A percentile compares a stretch with the other conserved stretches of the same genome.
Conservation (phyloP, 106 monocot species). For the Ottelia alismoides region DNA sequence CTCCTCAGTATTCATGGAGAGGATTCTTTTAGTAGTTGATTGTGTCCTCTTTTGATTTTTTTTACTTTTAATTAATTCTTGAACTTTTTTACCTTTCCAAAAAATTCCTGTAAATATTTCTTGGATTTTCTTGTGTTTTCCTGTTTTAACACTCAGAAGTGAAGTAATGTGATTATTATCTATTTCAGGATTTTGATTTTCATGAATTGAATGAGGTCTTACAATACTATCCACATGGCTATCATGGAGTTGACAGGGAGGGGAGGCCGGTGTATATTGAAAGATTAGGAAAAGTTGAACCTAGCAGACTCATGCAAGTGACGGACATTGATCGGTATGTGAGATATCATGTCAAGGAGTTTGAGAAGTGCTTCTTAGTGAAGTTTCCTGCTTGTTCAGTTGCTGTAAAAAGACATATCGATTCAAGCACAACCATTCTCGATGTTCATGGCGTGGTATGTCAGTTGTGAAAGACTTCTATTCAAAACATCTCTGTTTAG, state of each 20-base stretch:
- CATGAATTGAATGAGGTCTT: constrained; percentile 41
- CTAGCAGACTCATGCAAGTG: constrained; percentile 56
- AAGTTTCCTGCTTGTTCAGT: constrained; percentile 77
- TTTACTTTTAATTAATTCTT: too few species aligned
- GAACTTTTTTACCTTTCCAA: too few species aligned
- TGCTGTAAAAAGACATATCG: constrained; percentile 67
- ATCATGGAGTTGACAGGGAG: constrained; percentile 76
- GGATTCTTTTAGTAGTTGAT: too few species aligned
- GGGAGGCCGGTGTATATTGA: constrained; percentile 75
- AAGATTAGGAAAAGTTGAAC: constrained; percentile 62
- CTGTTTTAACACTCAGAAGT: too few species aligned
- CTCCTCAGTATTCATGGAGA: too few species aligned
- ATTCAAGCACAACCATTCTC: constrained; percentile 65
- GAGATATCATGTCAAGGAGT: constrained; percentile 72
- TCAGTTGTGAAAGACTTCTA: too few species aligned
- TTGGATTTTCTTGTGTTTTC: too few species aligned
- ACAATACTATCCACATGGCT: constrained; percentile 66
- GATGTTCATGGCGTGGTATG: constrained; percentile 86
- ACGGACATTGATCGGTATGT: constrained; percentile 67
- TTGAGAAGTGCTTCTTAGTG: constrained; percentile 41
- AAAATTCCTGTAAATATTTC: too few species aligned
- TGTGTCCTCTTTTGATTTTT: too few species aligned
- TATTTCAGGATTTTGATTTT: constrained; percentile 62
- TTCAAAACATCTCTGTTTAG: too few species aligned
- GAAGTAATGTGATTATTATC: too few species aligned